Evolutionary conservation across 768 basidiomycete genomes (phyloP), one percentile per base, ranked within the genome.

Genomic region (Pisolithus sp.): DNA sequence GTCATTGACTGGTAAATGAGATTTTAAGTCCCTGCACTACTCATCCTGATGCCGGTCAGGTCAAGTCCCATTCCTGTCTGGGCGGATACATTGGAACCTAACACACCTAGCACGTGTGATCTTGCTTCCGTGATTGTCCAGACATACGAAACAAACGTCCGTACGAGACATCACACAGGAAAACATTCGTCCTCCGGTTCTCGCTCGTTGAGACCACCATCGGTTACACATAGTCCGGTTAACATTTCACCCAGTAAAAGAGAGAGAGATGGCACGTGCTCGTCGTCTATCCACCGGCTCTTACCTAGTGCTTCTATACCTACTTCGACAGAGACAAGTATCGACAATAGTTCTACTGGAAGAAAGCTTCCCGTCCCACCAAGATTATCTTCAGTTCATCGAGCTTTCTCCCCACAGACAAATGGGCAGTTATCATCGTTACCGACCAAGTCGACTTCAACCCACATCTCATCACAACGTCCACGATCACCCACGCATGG

Each of bases 51-150:
- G 17, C 15, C 26, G 28, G 10, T 15, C 49, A 70, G 68, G 67
- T 63, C 21, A 44, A 68, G 67, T 36, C 26, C 53, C 6, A 56
- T 65, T 12, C 59, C 68, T 4, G 65, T 70, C 43, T 62, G 65
- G 65, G 62, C 67, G 46, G 65, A 68, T 51, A 65, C 67, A 0
- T 51, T 67, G 44, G 56, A 53, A 51, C 67, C 66, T 7, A 53
- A 49, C n/a, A 24, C 57, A 51, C 68, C 66, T 7, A 54, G 48
- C n/a, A 24, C 57, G 0, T 53, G 53, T 18, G 63, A 66, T 43
- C 68, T 69, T 24, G 68, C 62, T 36, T 53, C 68, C 23, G 52
- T 62, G 4, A 68, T 64, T 34, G 26, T 49, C 44, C 54, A 60
- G 13, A 52, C 63, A 20, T 62, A 68, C 50, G 59, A 55, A 43